Evolutionary conservation across 805 yeast species (phyloP).

Genomic region (Metschnikowia kofuensis): DNA sequence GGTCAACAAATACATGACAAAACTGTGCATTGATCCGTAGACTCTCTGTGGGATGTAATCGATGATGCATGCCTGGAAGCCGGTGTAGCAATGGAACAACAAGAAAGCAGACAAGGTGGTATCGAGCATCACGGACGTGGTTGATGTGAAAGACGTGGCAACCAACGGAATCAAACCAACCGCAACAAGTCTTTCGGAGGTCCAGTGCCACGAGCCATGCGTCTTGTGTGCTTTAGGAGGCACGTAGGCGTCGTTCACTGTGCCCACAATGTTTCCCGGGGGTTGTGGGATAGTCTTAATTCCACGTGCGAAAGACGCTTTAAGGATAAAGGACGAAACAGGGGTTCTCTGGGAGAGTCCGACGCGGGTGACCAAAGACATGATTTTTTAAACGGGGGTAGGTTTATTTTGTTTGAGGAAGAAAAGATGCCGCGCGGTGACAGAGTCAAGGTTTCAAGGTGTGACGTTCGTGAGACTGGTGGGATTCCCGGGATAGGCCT

Average conservation of each 20-base stretch:
- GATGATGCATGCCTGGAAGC: constrained; percentile 72
- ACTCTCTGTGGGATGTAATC: constrained; percentile 78
- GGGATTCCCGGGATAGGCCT: background rate
- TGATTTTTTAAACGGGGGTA: constrained; percentile 1
- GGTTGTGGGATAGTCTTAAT: constrained; percentile 61
- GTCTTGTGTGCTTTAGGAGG: constrained; percentile 52
- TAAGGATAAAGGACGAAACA: constrained; percentile 24
- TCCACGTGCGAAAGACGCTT: constrained; percentile 23
- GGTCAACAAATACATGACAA: constrained; percentile 57
- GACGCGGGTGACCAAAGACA: constrained; percentile 29
- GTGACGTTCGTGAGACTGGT: too few species aligned
- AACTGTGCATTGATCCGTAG: constrained; percentile 60
- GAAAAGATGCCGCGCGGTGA: background rate
- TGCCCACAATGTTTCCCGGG: constrained; percentile 69
- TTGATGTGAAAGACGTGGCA: constrained; percentile 57
- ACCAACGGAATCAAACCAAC: constrained; percentile 62
- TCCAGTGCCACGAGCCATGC: constrained; percentile 76
- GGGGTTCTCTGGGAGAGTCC: constrained; percentile 22
- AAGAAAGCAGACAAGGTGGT: constrained; percentile 52
- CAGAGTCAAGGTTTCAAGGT: too few species aligned
- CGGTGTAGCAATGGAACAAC: constrained; percentile 64
- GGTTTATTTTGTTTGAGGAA: background rate
- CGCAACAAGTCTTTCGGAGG: constrained; percentile 61
- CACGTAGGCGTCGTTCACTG: constrained; percentile 68
- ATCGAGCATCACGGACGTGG: constrained; percentile 52